Base-by-base conservation (phyloP, 176 grass and related monocot species). In the Aegilops longissima region DNA sequence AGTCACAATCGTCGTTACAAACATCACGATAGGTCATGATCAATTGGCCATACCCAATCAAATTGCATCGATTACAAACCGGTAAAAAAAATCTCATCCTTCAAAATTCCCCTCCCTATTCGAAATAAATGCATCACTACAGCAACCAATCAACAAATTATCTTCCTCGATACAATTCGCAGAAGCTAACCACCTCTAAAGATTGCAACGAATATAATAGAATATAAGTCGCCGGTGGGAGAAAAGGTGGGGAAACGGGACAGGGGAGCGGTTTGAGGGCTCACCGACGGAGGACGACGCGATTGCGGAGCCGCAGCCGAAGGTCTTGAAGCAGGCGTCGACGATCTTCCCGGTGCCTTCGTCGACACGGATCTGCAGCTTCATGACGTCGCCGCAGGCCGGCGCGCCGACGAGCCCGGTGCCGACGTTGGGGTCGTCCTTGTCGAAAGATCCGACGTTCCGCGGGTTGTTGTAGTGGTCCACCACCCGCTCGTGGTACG, bases 291-390 rank as follows among this genome's bases (percentile, higher is more conserved):
- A 99, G 8, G 94, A 99, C 21, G 97, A 99, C 21, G 97, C 94
- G 56, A 99, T 99, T 44, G 97, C 97, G 18, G 97, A 99, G 81
- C 94, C 97, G 79, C 97, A 99, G 1, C 94, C 97, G 70, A 99
- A 99, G 78, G 97, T 99, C 92, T 99, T 99, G 89, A 99, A 99
- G 86, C 94, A 94, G 40, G 97, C 97, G 61, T 99, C 97, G 14
- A 93, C 87, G 85, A 99, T 99, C 92, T 99, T 99, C 12, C 97
- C 94, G 29, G 87, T 87, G 36, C 44, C 63, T 36, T 96, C 89
- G 75, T 99, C 94, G 70, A 99, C 92, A 67, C 92, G 95, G 87
- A 99, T 96, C 89, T 99, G 97, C 67, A 99, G 90, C 87, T 99
- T 99, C 97, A 99, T 99, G 82, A 99, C 94, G 82, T 99, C 97